A percentile compares a stretch with the other conserved stretches of the same genome.
These are phyloP conservation scores for Sutorius eximius DNA, from an alignment of 1,284 basidiomycete genomes.

Conservation along the genomic window DNA sequence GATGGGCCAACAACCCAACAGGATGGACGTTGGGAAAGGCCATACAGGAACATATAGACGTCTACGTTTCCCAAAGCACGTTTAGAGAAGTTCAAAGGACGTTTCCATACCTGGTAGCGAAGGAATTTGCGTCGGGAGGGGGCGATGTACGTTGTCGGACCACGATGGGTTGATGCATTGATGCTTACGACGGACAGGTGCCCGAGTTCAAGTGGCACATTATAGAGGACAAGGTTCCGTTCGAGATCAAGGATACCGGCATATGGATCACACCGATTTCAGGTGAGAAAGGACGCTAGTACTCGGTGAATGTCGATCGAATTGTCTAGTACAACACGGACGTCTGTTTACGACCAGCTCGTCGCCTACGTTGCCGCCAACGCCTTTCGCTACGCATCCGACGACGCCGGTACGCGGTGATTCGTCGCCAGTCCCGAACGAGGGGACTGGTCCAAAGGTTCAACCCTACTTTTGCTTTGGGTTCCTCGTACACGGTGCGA, in stretches of 20 bases:
- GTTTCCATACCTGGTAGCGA: constrained; percentile 78
- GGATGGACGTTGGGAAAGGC: constrained; percentile 71
- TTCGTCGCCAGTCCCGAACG: constrained; percentile 12
- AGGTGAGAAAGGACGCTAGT: constrained; percentile 41
- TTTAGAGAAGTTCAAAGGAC: constrained; percentile 62
- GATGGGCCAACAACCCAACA: constrained; percentile 30
- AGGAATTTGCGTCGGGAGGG: constrained; percentile 74
- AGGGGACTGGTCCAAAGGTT: constrained; percentile 25
- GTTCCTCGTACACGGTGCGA: constrained; percentile 64
- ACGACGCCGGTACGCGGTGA: constrained; percentile 42
- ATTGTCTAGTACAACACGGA: constrained; percentile 59
- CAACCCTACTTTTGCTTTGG: constrained; percentile 70
- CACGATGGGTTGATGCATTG: background rate
- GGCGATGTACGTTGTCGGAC: constrained; percentile 60
- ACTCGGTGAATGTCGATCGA: background rate
- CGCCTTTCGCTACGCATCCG: constrained; percentile 43
- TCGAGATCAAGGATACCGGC: constrained; percentile 64
- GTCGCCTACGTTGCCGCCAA: constrained; percentile 42
- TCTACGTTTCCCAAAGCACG: constrained; percentile 68
- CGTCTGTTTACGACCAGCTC: constrained; percentile 50
- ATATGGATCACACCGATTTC: constrained; percentile 65
- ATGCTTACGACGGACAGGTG: constrained; percentile 44
- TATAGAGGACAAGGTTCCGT: constrained; percentile 61
- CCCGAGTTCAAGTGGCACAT: constrained; percentile 81
- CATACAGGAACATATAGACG: constrained; percentile 71